Base-by-base conservation (phyloP, 2,329 filamentous ascomycete genomes). In the Fusarium sp. region DNA sequence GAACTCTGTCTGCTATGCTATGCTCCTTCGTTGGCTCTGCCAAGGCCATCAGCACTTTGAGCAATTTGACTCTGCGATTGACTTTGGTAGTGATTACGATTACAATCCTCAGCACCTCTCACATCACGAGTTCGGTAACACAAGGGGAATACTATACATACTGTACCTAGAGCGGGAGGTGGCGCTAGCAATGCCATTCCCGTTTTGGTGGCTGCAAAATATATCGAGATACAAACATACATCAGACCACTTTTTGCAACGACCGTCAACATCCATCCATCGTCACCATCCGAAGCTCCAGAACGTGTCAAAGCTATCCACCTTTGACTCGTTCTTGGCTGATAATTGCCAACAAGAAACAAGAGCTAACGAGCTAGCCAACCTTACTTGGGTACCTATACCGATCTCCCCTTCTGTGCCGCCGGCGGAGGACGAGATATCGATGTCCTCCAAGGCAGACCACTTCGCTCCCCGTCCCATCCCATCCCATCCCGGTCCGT, bases 391-490 rank as follows among this genome's bases (percentile, higher is more conserved):
- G 42, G 34, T 41, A 55, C 64, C 48, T 60, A 47, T 34, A 59
- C 66, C 48, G 52, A 58, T 54, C 57, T 54, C 36, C 52, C 62
- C 36, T 54, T 48, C 45, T 47, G 57, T 59, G 59, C 45, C 54
- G 28, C 32, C 45, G 34, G 51, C 50, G 42, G 42, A 50, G 28
- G 30, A 63, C 13, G 24, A 61, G 61, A 73, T 44, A 65, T 45
- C 51, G 58, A 69, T 48, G 56, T 62, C 51, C 59, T 47, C 60
- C 60, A 54, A 54, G 69, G 56, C 71, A 74, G 61, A 41, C 70
- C 72, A 75, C 72, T 63, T 73, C 61, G 65, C 54, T 71, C 65
- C 57, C 47, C 58, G 56, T 66, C 41, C 48, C 58, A 62, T 64
- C 52, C 39, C 62, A 63, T 60, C 42, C 36, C 58, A 42, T n/a